Evolutionary conservation across 306 rosid genomes (phyloP).

Genomic region (Vigna radiata): DNA sequence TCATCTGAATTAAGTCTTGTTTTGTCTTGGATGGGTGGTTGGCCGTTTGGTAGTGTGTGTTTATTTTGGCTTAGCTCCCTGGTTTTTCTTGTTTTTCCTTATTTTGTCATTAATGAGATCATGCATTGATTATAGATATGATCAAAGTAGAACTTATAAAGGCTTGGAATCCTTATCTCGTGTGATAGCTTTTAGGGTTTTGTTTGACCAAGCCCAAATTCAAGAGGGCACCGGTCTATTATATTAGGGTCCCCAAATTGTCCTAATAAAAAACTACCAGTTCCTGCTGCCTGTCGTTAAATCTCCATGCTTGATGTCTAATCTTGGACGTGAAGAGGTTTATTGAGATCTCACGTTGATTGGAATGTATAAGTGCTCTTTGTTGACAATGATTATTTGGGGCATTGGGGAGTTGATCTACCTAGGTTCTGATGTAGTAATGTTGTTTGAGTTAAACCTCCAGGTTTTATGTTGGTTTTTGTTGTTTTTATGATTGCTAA

Average conservation of each 20-base stretch:
- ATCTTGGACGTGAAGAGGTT: not conserved
- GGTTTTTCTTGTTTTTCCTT: constrained; percentile 13
- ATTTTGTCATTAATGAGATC: not conserved
- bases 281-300: not conserved
- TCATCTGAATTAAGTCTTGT: not conserved
- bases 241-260: not conserved
- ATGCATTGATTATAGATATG: not conserved
- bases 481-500: constrained; percentile 37
- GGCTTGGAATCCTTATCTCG: not conserved
- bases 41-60: not conserved
- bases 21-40: not conserved
- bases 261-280: not conserved
- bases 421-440: not conserved
- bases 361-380: not conserved
- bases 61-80: not conserved
- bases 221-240: not conserved
- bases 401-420: not conserved
- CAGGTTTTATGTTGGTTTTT: constrained; percentile 3
- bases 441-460: not conserved
- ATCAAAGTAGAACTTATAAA: not conserved
- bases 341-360: not conserved
- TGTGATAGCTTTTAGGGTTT: not conserved
- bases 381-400: not conserved
- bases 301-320: not conserved
- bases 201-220: not conserved